Conservation (phyloP, 2,329 filamentous ascomycete genomes). For the Colletotrichum melonis region DNA sequence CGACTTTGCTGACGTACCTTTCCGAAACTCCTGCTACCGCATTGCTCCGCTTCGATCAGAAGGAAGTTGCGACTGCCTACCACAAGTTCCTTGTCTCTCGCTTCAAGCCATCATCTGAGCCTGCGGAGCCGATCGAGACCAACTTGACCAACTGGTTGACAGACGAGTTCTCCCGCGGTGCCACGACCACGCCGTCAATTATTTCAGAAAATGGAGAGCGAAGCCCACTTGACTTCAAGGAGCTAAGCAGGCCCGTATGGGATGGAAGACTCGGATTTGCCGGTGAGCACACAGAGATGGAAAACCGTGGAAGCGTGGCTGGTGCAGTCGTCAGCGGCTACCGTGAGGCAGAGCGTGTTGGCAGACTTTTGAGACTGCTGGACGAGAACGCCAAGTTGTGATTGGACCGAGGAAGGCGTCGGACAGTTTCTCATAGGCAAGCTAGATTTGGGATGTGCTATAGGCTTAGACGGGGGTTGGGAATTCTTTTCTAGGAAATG, state of each 20-base stretch:
- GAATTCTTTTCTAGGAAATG: not conserved
- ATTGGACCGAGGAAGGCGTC: not conserved
- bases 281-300: slow-evolving; percentile 35
- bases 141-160: slow-evolving; percentile 32
- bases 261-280: slow-evolving; percentile 29
- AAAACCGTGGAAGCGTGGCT: slow-evolving; percentile 32
- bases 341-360: slow-evolving; percentile 31
- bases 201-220: slow-evolving; percentile 28
- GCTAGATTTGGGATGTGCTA: slow-evolving; percentile 20
- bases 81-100: slow-evolving; percentile 31
- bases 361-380: slow-evolving; percentile 23
- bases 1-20: slow-evolving; percentile 31
- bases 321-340: slow-evolving; percentile 32
- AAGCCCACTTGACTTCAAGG: slow-evolving; percentile 33
- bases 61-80: slow-evolving; percentile 25
- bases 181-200: slow-evolving; percentile 31
- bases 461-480: not conserved
- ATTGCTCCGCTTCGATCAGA: slow-evolving; percentile 22
- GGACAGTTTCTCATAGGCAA: slow-evolving; percentile 18
- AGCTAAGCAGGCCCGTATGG: slow-evolving; percentile 29
- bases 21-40: slow-evolving; percentile 30
- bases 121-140: slow-evolving; percentile 22
- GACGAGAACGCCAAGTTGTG: slow-evolving; percentile 28
- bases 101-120: slow-evolving; percentile 25
- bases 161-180: slow-evolving; percentile 31